These are phyloP conservation scores for Ustilago sp. DNA, from an alignment of 1,284 basidiomycete species.

Conservation along the genomic window DNA sequence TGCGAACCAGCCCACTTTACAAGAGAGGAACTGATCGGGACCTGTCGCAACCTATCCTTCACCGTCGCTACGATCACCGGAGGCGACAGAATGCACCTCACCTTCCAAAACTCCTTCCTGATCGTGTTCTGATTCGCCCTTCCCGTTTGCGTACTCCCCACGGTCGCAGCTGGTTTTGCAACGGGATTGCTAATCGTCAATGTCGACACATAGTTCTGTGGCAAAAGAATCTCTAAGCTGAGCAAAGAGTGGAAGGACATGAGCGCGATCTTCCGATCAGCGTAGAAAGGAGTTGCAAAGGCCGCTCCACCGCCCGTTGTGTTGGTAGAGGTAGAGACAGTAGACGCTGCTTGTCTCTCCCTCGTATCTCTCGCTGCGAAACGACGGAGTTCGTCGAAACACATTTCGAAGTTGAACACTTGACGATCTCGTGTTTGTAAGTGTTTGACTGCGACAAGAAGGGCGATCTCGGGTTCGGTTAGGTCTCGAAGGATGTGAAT, in stretches of 20 bases:
- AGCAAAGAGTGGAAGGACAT: constrained; percentile 44
- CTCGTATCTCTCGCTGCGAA: constrained; percentile 47
- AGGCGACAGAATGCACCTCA: constrained; percentile 27
- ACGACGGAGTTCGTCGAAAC: constrained; percentile 55
- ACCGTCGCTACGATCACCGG: constrained; percentile 20
- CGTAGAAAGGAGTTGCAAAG: constrained; percentile 25
- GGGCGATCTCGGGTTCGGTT: constrained; percentile 58
- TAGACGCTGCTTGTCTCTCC: constrained; percentile 29
- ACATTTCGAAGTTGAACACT: constrained; percentile 69
- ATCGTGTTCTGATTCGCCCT: constrained; percentile 39
- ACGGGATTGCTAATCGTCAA: constrained; percentile 39
- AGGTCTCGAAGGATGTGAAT: constrained; percentile 40
- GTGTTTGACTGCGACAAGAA: constrained; percentile 65
- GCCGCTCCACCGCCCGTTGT: constrained; percentile 14
- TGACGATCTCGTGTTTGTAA: constrained; percentile 54
- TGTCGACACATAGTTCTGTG: constrained; percentile 24
- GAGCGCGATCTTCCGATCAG: constrained; percentile 39
- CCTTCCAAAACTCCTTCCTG: constrained; percentile 48
- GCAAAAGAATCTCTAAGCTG: constrained; percentile 34
- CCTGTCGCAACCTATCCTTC: constrained; percentile 28
- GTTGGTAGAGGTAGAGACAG: background rate
- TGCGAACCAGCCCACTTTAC: constrained; percentile 49
- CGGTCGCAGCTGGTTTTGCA: constrained; percentile 24
- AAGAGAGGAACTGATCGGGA: constrained; percentile 24
- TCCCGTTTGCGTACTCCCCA: constrained; percentile 7